A percentile compares a stretch with the other conserved stretches of the same genome.
phyloP scores from a whole-genome alignment of 805 yeast genomes.

The Grigorovia yakushimaensis region DNA sequence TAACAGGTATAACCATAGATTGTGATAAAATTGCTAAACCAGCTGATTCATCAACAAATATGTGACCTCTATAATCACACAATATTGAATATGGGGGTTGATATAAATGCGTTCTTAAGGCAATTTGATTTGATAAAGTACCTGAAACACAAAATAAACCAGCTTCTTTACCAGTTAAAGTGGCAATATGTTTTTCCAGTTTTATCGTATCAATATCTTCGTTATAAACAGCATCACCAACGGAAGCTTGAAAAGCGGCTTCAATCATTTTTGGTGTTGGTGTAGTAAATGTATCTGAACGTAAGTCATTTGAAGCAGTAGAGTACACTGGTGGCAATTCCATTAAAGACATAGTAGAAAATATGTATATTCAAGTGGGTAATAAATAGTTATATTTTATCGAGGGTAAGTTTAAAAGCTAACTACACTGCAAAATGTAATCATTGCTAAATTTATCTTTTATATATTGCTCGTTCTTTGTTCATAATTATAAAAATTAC shows the following conservation, averaged over 20 bases:
- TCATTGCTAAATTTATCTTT: too few relatives aligned
- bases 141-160: slow-evolving; percentile 84
- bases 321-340: slow-evolving; percentile 23
- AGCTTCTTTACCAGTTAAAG: slow-evolving; percentile 66
- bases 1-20: slow-evolving; percentile 82
- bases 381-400: too few relatives aligned
- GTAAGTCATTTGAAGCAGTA: slow-evolving; percentile 38
- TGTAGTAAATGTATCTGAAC: slow-evolving; percentile 84
- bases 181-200: slow-evolving; percentile 55
- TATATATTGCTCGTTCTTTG: too few relatives aligned
- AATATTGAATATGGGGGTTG: slow-evolving; percentile 76
- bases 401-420: too few relatives aligned
- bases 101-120: slow-evolving; percentile 57
- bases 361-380: too few relatives aligned
- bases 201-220: slow-evolving; percentile 66
- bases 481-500: too few relatives aligned
- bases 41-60: slow-evolving; percentile 78
- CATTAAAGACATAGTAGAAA: slow-evolving; percentile 14
- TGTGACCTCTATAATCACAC: slow-evolving; percentile 81
- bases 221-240: slow-evolving; percentile 80
- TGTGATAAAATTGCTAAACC: slow-evolving; percentile 84
- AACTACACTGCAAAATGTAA: too few relatives aligned
- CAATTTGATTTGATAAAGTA: slow-evolving; percentile 84
- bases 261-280: slow-evolving; percentile 69
- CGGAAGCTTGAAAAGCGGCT: slow-evolving; percentile 45